phyloP scores from a whole-genome alignment of 2,329 filamentous ascomycete genomes.

The Rhynchosporium secalis region DNA sequence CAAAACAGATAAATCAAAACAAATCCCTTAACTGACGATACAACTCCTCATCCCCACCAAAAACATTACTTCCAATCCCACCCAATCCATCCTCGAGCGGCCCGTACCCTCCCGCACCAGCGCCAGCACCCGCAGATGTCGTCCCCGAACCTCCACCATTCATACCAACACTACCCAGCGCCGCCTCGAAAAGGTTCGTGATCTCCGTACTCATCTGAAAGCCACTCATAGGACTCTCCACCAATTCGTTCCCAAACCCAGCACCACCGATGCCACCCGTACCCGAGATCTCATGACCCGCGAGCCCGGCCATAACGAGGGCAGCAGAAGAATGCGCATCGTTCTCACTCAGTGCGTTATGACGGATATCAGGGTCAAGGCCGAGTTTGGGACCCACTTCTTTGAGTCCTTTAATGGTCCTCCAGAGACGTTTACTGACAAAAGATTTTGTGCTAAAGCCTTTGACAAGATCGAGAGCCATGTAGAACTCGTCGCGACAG shows the following conservation, averaged over 20 bases:
- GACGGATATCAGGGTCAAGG: slow-evolving; percentile 22
- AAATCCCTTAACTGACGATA: slow-evolving; percentile 40
- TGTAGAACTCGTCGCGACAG: slow-evolving; percentile 76
- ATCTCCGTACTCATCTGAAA: slow-evolving; percentile 42
- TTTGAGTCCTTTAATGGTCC: slow-evolving; percentile 64
- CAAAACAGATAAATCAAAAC: slow-evolving; percentile 26
- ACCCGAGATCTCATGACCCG: slow-evolving; percentile 41
- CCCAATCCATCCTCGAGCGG: slow-evolving; percentile 21
- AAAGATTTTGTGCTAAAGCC: slow-evolving; percentile 70
- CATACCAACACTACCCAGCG: slow-evolving; percentile 35
- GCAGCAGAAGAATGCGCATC: slow-evolving; percentile 55
- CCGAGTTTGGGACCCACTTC: slow-evolving; percentile 71
- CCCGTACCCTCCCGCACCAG: slow-evolving; percentile 18
- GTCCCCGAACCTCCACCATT: slow-evolving; percentile 25
- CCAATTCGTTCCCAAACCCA: slow-evolving; percentile 17
- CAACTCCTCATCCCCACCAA: slow-evolving; percentile 40
- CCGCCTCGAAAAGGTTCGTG: slow-evolving; percentile 41
- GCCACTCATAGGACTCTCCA: slow-evolving; percentile 37
- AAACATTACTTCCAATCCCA: slow-evolving; percentile 35
- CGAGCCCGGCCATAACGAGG: slow-evolving; percentile 56
- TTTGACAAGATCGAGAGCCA: slow-evolving; percentile 72
- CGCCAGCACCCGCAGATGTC: slow-evolving; percentile 18
- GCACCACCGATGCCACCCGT: slow-evolving; percentile 21
- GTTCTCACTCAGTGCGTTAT: slow-evolving; percentile 33
- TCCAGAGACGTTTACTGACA: slow-evolving; percentile 73